Conservation (phyloP, 1,284 basidiomycete species). For the Agroathelia rolfsii region DNA sequence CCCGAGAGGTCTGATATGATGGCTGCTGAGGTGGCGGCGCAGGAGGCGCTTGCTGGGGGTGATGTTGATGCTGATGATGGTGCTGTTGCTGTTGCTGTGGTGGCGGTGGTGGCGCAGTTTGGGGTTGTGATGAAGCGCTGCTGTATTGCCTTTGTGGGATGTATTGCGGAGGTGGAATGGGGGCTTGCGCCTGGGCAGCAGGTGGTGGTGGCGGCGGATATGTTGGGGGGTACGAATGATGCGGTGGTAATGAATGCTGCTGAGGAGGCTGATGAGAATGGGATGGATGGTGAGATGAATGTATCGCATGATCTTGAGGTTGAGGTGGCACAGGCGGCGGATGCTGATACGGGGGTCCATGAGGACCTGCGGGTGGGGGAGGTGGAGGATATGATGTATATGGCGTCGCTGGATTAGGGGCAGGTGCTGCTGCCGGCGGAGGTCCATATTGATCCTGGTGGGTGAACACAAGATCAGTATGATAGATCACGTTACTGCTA, state of each 20-base stretch:
- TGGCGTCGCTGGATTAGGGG: too few species aligned
- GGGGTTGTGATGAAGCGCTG: too few species aligned
- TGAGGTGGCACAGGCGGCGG: conserved; percentile 19
- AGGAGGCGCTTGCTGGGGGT: conserved; percentile 9
- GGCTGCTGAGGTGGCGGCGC: conserved; percentile 8
- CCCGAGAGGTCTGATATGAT: conserved; percentile 22
- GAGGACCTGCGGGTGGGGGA: conserved; percentile 23
- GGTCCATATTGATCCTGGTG: too few species aligned
- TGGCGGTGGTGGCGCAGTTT: conserved; percentile 1
- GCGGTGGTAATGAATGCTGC: conserved; percentile 18
- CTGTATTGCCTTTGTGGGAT: too few species aligned
- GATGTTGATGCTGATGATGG: conserved; percentile 13
- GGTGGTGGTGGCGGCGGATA: conserved; percentile 11
- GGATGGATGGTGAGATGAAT: conserved; percentile 21
- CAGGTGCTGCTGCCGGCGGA: too few species aligned
- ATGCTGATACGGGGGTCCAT: conserved; percentile 25
- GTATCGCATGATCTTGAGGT: conserved; percentile 26
- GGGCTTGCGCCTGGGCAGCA: conserved; percentile 12
- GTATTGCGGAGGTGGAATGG: conserved; percentile 13
- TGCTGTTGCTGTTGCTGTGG: conserved; percentile 6
- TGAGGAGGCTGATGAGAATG: conserved; percentile 24
- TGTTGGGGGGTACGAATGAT: conserved; percentile 12
- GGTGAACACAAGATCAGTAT: too few species aligned
- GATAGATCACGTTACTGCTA: too few species aligned
- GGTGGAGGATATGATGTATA: conserved; percentile 23